Evolutionary conservation across 2,329 filamentous ascomycete genomes (phyloP), one percentile per base, ranked within the genome.

Genomic region (Diaporthe sp.): DNA sequence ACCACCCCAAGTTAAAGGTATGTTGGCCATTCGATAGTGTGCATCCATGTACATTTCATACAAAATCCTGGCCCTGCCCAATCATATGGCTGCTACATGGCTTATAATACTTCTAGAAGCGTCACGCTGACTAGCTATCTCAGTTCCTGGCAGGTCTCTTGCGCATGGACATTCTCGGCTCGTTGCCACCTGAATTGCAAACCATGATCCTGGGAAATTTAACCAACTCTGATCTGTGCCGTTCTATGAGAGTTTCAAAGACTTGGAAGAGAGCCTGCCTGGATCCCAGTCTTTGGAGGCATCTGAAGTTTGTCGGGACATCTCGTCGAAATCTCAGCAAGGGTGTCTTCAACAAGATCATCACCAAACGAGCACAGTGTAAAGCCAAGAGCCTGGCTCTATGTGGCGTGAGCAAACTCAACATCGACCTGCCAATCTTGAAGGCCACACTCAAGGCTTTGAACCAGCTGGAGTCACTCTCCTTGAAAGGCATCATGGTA

Each of bases 231-330:
- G 74, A 74, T 12, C 57, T 77, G 12, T 77, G 76, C 46, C 44
- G 49, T 34, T 58, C 74, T 34, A 76, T 77, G 76, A 44, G 58
- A 49, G 76, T 77, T 10, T 74, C 49, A 5, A 76, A 70, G 57
- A 37, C 42, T 19, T 77, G 76, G 76, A 74, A 76, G 6, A 12
- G 13, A 12, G 31, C 17, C n/a, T 76, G 65, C 34, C 51, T 60
- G n/a, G 44, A 76, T n/a, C 51, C 31, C 17, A 22, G 2, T 19
- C 68, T 77, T 8, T 77, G 76, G 76, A 76, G 19, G 7, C 55
- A 74, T 25, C 51, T 77, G 34, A 44, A 17, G 2, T 42, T 77
- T 34, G 44, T 73, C 12, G 58, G 15, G 19, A 9, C 19, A 17
- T 19, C 19, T 19, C 42, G 31, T 2, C 49, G 25, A 2, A 22